Evolutionary conservation across 73 alveolate species (phyloP).

Genomic region (Paramecium sexaurelia): DNA sequence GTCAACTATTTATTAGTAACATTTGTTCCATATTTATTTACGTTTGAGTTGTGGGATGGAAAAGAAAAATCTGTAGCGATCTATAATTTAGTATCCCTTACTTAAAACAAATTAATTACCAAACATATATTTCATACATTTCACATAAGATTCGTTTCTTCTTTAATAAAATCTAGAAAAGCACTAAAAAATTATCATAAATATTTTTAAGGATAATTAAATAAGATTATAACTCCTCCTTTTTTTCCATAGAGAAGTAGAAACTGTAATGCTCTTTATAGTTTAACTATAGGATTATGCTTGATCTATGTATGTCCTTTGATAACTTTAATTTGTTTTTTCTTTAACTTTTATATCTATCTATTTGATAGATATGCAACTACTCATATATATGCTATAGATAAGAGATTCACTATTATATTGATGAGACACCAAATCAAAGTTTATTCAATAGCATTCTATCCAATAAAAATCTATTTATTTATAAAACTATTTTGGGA

Average conservation of each 20-base stretch:
- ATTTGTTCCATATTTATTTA: constrained; percentile 4
- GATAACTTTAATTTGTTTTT: background rate
- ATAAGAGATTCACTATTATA: background rate
- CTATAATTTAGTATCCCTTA: background rate
- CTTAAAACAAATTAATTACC: background rate
- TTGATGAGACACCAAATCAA: background rate
- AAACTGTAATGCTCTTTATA: background rate
- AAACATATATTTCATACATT: background rate
- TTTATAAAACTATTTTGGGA: background rate
- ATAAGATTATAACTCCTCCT: background rate
- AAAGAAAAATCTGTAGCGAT: background rate
- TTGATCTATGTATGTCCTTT: background rate
- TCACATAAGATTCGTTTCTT: background rate
- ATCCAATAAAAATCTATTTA: background rate
- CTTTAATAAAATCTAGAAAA: background rate
- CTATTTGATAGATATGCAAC: background rate
- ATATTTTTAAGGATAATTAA: background rate
- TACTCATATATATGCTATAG: background rate
- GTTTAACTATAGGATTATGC: constrained; percentile 1
- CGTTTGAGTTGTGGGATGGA: constrained; percentile 12
- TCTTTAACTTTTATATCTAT: background rate
- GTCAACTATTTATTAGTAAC: background rate
- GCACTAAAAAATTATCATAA: background rate
- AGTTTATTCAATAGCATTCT: constrained; percentile 1
- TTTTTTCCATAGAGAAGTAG: background rate